Evolutionary conservation across 371 early-diverging fungal species (phyloP), one percentile per base, ranked within the genome.

Genomic region (Mortierella sp.): DNA sequence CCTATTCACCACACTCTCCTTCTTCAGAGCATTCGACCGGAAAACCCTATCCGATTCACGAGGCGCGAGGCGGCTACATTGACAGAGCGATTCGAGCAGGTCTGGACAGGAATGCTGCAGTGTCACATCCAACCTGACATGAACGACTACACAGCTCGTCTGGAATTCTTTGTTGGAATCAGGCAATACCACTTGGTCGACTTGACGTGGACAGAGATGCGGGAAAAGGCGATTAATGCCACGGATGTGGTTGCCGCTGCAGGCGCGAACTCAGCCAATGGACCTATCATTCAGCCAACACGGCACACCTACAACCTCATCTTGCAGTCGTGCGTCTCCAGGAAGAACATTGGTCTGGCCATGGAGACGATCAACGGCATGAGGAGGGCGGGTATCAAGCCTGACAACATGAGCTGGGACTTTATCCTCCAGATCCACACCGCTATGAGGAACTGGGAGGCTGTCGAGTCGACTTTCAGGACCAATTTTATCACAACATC

Each of bases 381-480:
- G 85, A 74, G 78, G 37, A 78, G 85, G 0, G 70, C 76, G 8
- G 85, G 85, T n/a, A 50, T 84, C 48, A 70, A 81, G 14, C 85
- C 85, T 3, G 85, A 84, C 74, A 84, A 54, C 46, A 75, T 72
- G 73, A 77, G 78, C 28, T 84, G 85, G 85, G 81, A 84, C 28
- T 84, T 69, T 54, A 40, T 84, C 26, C 64, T 84, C 16, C 77
- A 84, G 73, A 75, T 84, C 31, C 78, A 84, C 48, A 77, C 81
- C 21, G 78, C 75, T 11, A 69, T 80, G 81, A 77, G 69, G 46
- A 75, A 84, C 46, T 84, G 85, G 85, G 28, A 28, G 13, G 80
- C 78, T 26, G 78, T 84, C 55, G 85, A 84, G 64, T 50, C 77
- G 14, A 77, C 78, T 16, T 84, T 77, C 40, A 78, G 76, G 8